phyloP scores from a whole-genome alignment of 805 yeast species.

The Ascoidea asiatica region DNA sequence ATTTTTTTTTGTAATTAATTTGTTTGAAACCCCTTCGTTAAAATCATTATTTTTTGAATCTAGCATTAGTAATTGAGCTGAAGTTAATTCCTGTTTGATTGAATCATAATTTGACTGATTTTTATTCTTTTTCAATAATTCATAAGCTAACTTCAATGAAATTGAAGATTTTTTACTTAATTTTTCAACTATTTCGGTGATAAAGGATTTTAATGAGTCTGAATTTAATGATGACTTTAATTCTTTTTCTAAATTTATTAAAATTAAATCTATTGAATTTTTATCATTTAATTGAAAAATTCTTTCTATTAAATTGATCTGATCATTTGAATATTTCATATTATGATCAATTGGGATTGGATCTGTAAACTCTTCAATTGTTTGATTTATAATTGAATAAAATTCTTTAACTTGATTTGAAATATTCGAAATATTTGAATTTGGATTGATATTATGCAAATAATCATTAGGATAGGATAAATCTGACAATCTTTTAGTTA shows the following conservation, averaged over 20 bases:
- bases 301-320: constrained; percentile 40
- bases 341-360: constrained; percentile 47
- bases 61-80: constrained; percentile 65
- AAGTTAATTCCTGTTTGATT: constrained; percentile 53
- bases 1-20: constrained; percentile 45
- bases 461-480: constrained; percentile 23
- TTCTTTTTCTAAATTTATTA: constrained; percentile 33
- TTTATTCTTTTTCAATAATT: constrained; percentile 48
- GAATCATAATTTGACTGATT: constrained; percentile 47
- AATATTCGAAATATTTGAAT: constrained; percentile 8
- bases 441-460: constrained; percentile 14
- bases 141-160: constrained; percentile 59
- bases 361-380: constrained; percentile 51
- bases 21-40: constrained; percentile 54
- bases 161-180: constrained; percentile 59
- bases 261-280: constrained; percentile 35
- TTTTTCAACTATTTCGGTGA: constrained; percentile 39
- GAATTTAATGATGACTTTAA: constrained; percentile 21
- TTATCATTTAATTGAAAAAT: constrained; percentile 42
- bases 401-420: constrained; percentile 19
- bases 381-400: constrained; percentile 40
- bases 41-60: constrained; percentile 42
- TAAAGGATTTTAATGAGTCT: constrained; percentile 29
- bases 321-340: constrained; percentile 40
- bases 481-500: constrained; percentile 51